Evolutionary conservation across 192 early-diverging fungal species (phyloP), one percentile per base, ranked within the genome.

Genomic region (Backusella tarrabulga): DNA sequence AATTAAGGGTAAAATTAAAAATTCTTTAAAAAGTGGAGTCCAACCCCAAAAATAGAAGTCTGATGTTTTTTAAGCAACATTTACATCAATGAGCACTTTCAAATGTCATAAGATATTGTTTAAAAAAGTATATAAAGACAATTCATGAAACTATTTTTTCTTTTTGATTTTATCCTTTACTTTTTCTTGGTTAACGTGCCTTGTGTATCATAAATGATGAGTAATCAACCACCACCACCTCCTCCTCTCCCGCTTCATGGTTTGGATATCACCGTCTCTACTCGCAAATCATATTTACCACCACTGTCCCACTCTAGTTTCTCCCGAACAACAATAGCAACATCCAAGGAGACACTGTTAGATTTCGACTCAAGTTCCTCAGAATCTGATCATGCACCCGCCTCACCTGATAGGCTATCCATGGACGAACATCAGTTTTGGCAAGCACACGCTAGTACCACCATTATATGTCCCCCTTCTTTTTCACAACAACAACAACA

Each of bases 401-500:
- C 52, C 52, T 54, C 52, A 54, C 52, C 52, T 54, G 52, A 54
- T 54, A 54, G 52, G 19, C 21, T 54, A 54, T 54, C 52, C 8
- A 54, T 54, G 17, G 67, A 68, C 6, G 67, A 68, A 68, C 67
- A 68, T 68, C 67, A 68, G 9, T 71, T 71, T 44, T 71, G 69
- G 69, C 69, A 71, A 42, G 69, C 26, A 29, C 69, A 71, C 40
- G 19, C 69, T 29, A 71, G 69, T 46, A 44, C 41, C 9, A 71
- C 69, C 11, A 44, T 71, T 17, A 71, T 71, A 23, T 35, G 38
- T 4, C 69, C 69, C 3, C 69, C 35, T 21, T 54, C 67, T 54
- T 21, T 54, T 54, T n/a, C 17, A 21, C 52, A 54, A 54, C 52
- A 42, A 42, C 41, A 42, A 42, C 41, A 42, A 42, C 41, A 32